phyloP scores from a whole-genome alignment of 2,329 filamentous ascomycete genomes.

The Arthroderma sp. region DNA sequence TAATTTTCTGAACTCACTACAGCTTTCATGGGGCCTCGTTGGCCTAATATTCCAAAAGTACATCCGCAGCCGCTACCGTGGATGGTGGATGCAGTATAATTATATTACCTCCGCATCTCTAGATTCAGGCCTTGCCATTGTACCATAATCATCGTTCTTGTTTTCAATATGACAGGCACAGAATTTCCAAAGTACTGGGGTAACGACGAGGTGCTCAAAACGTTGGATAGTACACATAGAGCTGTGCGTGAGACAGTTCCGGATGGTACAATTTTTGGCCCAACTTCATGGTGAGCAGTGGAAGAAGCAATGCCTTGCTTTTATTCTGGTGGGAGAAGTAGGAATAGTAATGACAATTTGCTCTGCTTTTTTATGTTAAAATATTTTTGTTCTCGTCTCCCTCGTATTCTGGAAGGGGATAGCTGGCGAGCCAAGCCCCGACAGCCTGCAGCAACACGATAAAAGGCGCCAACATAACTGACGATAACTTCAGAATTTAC shows the following conservation, averaged over 20 bases:
- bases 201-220: conserved; percentile 44
- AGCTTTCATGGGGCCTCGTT: conserved; percentile 53
- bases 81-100: conserved; percentile 70
- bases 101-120: conserved; percentile 60
- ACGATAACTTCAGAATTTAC: too few species aligned
- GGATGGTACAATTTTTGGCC: conserved; percentile 49
- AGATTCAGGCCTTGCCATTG: conserved; percentile 55
- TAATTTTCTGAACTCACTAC: conserved; percentile 2
- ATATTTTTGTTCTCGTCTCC: too few species aligned
- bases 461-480: too few species aligned
- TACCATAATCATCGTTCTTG: conserved; percentile 57
- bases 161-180: conserved; percentile 47
- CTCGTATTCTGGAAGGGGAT: too few species aligned
- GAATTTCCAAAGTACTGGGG: conserved; percentile 55
- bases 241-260: conserved; percentile 44
- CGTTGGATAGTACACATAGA: conserved; percentile 47
- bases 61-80: conserved; percentile 50
- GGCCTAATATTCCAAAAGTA: conserved; percentile 57
- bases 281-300: conserved; percentile 34
- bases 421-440: too few species aligned
- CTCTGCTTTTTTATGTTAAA: too few species aligned
- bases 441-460: too few species aligned
- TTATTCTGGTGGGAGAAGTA: too few species aligned
- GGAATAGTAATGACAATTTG: too few species aligned
- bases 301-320: neutral